phyloP scores from a whole-genome alignment of 306 rosid genomes.

The Senna siamea region DNA sequence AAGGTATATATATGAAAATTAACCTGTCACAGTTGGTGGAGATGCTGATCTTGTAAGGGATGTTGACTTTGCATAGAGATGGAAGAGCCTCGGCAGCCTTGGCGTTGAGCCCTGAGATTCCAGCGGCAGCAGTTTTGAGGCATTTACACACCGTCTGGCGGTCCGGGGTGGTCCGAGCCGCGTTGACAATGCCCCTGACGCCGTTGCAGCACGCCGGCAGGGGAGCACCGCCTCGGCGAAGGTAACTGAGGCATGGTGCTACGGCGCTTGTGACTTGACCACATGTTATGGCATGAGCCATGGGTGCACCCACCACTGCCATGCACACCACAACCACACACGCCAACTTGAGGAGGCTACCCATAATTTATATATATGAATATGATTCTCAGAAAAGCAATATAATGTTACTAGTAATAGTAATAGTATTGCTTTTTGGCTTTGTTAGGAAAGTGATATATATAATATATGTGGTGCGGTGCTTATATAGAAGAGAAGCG shows the following conservation, averaged over 20 bases:
- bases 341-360: conserved; percentile 32
- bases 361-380: not conserved
- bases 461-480: not conserved
- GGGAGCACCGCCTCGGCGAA: conserved; percentile 4
- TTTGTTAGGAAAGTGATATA: no score
- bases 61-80: conserved; percentile 36
- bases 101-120: not conserved
- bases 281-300: conserved; percentile 46
- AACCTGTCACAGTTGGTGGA: conserved; percentile 53
- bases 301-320: conserved; percentile 39
- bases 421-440: no score
- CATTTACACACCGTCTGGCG: conserved; percentile 44
- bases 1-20: no score
- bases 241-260: conserved; percentile 31
- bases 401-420: no score
- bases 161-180: conserved; percentile 42
- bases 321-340: conserved; percentile 40
- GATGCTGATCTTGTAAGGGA: conserved; percentile 67
- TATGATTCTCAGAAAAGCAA: no score
- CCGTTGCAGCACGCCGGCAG: conserved; percentile 48
- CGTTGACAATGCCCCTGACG: not conserved
- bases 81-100: conserved; percentile 50
- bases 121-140: conserved; percentile 44
- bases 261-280: conserved; percentile 28
- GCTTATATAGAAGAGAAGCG: not conserved